A percentile compares a stretch with the other conserved stretches of the same genome.
phyloP scores from a whole-genome alignment of 176 grass and related monocot species.

The Oryza australiensis region DNA sequence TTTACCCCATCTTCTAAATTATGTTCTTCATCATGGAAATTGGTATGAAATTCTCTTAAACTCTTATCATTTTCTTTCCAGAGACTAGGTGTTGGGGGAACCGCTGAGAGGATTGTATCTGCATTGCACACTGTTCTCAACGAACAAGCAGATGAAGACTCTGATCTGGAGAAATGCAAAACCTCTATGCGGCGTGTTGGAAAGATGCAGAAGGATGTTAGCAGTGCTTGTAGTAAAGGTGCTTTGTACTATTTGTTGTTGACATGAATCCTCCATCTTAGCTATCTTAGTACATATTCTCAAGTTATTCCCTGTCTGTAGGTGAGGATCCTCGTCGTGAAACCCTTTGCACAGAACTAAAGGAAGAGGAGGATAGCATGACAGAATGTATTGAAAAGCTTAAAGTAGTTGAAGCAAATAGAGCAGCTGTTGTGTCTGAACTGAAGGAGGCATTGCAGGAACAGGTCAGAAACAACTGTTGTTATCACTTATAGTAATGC shows the following conservation, averaged over 20 bases:
- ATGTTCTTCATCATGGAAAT: constrained; percentile 1
- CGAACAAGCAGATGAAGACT: constrained; percentile 61
- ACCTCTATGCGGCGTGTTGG: constrained; percentile 53
- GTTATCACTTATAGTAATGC: background rate
- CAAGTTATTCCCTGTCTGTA: constrained; percentile 50
- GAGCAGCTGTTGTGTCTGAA: constrained; percentile 67
- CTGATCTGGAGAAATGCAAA: constrained; percentile 81
- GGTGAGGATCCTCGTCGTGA: constrained; percentile 65
- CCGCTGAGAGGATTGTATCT: constrained; percentile 85
- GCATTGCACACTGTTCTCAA: constrained; percentile 70
- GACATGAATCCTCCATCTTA: constrained; percentile 3
- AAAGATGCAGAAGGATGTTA: constrained; percentile 86
- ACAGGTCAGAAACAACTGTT: constrained; percentile 61
- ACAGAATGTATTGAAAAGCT: constrained; percentile 83
- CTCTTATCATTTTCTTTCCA: constrained; percentile 36
- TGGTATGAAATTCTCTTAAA: constrained; percentile 18
- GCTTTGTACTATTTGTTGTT: constrained; percentile 44
- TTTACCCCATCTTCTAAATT: background rate
- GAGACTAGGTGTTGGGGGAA: constrained; percentile 85
- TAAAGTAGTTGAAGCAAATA: constrained; percentile 75
- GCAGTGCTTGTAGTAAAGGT: constrained; percentile 71
- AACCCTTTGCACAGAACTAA: constrained; percentile 63
- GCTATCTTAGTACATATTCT: constrained; percentile 29
- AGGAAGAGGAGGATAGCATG: constrained; percentile 65
- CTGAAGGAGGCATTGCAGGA: constrained; percentile 84